Evolutionary conservation across 176 grass and related monocot genomes (phyloP), one percentile per base, ranked within the genome.

Genomic region (Triticum dicoccoides): DNA sequence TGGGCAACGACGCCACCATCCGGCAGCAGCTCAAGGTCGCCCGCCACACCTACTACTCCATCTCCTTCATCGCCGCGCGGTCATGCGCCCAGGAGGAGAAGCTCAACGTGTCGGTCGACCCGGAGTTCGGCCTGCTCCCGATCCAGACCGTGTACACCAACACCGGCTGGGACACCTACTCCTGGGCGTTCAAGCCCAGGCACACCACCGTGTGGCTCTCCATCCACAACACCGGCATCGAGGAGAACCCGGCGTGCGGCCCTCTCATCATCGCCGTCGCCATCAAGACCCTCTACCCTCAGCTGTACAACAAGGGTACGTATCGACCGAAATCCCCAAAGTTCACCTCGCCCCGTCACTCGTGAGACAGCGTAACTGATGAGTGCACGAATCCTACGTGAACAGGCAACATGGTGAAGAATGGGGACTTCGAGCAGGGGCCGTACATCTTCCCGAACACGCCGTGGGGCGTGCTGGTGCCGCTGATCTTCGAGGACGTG

Each of bases 1-100:
- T 93, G 1, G 92, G 89, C 71, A 93, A 91, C 83, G 92, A 93
- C 49, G 92, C 92, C 6, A 86, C 89, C 18, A 73, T 93, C 79
- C 80, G 51, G 80, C 92, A 93, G 86, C 54, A 33, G 76, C 76
- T 93, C 0, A 27, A 39, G 14, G 75, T 93, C 30, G 20, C 80
- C 5, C 80, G 64, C 18, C 54, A 85, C 20, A 27, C 24, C 4
- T 85, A 85, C 83, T 93, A 91, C 83, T 83, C 92, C 51, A 0
- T 93, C 69, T 85, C 80, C 64, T 94, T 94, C 70, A 47, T 72
- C 70, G 86, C 92, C 3, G 92, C 86, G 45, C 92, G 92, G 54
- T 91, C 89, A 9, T 94, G 92, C 86, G 86, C 92, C 24, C 89
- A 91, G 86, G 86, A 61, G 32, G 89, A 94, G 80, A 24, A 38